A percentile compares a stretch with the other conserved stretches of the same genome.
Evolutionary conservation across 2,329 filamentous ascomycete genomes (phyloP).

Genomic region (Sporothrix pallida): DNA sequence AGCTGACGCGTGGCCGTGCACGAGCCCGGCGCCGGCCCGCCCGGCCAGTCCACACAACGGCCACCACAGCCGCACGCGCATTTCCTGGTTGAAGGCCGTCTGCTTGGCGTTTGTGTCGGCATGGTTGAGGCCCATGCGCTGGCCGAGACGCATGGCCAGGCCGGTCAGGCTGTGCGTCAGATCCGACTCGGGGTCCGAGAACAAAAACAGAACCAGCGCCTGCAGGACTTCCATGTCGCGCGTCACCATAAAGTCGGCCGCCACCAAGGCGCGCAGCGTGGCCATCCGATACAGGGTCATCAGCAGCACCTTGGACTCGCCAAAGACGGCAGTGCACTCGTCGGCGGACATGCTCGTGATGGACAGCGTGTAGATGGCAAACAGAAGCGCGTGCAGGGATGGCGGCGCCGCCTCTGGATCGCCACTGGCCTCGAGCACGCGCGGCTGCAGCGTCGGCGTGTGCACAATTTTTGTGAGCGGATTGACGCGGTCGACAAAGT

Average conservation of each 20-base stretch:
- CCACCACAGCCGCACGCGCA: slow-evolving; percentile 71
- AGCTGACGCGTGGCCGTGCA: slow-evolving; percentile 63
- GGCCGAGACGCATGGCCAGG: slow-evolving; percentile 66
- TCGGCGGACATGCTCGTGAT: slow-evolving; percentile 59
- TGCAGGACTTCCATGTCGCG: slow-evolving; percentile 66
- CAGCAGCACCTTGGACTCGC: slow-evolving; percentile 55
- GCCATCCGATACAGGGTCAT: slow-evolving; percentile 56
- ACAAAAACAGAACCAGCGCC: slow-evolving; percentile 63
- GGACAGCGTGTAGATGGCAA: slow-evolving; percentile 69
- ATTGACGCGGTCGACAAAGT: slow-evolving; percentile 75
- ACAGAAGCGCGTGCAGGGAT: slow-evolving; percentile 66
- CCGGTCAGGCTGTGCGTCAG: slow-evolving; percentile 66
- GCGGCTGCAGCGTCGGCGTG: slow-evolving; percentile 69
- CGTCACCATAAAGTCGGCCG: slow-evolving; percentile 62
- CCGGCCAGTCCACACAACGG: slow-evolving; percentile 60
- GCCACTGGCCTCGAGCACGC: slow-evolving; percentile 66
- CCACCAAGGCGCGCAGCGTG: slow-evolving; percentile 56
- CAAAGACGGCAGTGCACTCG: slow-evolving; percentile 59
- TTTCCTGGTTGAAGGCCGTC: slow-evolving; percentile 68
- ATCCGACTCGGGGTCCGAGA: slow-evolving; percentile 57
- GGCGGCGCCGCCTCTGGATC: slow-evolving; percentile 61
- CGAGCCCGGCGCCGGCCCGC: slow-evolving; percentile 62
- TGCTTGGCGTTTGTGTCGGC: slow-evolving; percentile 63
- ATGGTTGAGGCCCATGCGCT: slow-evolving; percentile 70
- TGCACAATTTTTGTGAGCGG: slow-evolving; percentile 76